Evolutionary conservation across 176 grass and related monocot genomes (phyloP), one percentile per base, ranked within the genome.

Genomic region (Olyra latifolia): DNA sequence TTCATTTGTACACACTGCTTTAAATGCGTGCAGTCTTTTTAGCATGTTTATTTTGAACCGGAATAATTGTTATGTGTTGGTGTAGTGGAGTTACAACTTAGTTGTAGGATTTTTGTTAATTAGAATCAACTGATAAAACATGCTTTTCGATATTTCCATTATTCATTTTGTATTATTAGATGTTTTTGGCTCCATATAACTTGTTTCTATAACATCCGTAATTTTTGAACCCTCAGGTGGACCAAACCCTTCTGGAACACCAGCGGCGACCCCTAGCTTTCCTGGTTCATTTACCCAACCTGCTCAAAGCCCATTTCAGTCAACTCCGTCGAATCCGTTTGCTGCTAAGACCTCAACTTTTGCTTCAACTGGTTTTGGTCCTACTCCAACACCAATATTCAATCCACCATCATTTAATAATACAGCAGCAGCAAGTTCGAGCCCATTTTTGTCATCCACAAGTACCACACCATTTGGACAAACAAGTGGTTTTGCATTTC

Each of bases 241-340:
- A 80, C 93, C 93, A 9, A 95, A 83, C 46, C 53, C 90, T 72
- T 92, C 90, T 57, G 90, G 78, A 83, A 76, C 80, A 72, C 62
- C 72, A 71, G 80, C 49, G 52, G 57, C 4, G 5, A 64, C 76
- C 16, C 72, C 82, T 62, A 63, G 46, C 38, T 86, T 88, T 66
- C 44, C 69, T 44, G 44, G 44, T 28, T 41, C 46, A 47, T 69
- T 69, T 47, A 14, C 66, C 35, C 90, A 88, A 44, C 38, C 79
- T 74, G 55, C 82, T 32, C 9, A 64, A 49, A 96, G 78, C 82
- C 74, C 49, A 46, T 92, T 92, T 71, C 43, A 69, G 19, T 83
- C 87, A 0, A 63, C 85, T 27, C 38, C 84, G 38, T 0, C 65
- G 57, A 91, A 80, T 77, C 92, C 77, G 54, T 94, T 98, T 87